phyloP scores from a whole-genome alignment of 1,139 yeast species.

The Yamadazyma mexicana region DNA sequence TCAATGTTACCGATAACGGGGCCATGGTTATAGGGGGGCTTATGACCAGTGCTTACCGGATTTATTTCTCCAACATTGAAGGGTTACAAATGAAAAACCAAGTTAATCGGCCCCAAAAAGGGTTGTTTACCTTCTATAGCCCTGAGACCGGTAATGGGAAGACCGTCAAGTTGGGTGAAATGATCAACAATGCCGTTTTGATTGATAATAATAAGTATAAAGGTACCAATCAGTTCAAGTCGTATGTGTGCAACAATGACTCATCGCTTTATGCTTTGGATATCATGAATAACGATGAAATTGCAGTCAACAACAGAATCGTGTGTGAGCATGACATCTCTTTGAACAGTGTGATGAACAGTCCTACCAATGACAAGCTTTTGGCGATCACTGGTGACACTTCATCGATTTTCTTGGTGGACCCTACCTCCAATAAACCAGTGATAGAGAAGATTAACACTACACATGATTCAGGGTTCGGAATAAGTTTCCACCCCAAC shows the following conservation, averaged over 20 bases:
- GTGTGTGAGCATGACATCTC: conserved; percentile 41
- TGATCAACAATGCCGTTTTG: conserved; percentile 82
- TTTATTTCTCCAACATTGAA: conserved; percentile 28
- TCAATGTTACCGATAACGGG: conserved; percentile 54
- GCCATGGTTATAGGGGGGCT: conserved; percentile 73
- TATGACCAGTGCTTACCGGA: conserved; percentile 29
- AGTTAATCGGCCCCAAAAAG: conserved; percentile 38
- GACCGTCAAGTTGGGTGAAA: conserved; percentile 68
- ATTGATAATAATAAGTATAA: conserved; percentile 34
- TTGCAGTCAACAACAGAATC: conserved; percentile 30
- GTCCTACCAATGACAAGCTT: conserved; percentile 29
- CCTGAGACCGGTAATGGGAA: conserved; percentile 44
- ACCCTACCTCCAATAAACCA: conserved; percentile 24
- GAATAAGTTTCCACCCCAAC: conserved; percentile 73
- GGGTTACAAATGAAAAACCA: conserved; percentile 18
- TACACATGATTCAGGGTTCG: conserved; percentile 76
- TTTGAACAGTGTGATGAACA: conserved; percentile 38
- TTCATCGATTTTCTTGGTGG: conserved; percentile 37
- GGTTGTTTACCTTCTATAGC: conserved; percentile 60
- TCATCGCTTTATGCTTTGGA: conserved; percentile 66
- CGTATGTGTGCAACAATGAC: conserved; percentile 83
- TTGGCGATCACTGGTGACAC: conserved; percentile 46
- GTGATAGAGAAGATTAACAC: conserved; percentile 45
- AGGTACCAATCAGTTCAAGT: conserved; percentile 21
- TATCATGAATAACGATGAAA: conserved; percentile 51